phyloP scores from a whole-genome alignment of 2,329 filamentous ascomycete genomes.

The Pleomassaria siparia region DNA sequence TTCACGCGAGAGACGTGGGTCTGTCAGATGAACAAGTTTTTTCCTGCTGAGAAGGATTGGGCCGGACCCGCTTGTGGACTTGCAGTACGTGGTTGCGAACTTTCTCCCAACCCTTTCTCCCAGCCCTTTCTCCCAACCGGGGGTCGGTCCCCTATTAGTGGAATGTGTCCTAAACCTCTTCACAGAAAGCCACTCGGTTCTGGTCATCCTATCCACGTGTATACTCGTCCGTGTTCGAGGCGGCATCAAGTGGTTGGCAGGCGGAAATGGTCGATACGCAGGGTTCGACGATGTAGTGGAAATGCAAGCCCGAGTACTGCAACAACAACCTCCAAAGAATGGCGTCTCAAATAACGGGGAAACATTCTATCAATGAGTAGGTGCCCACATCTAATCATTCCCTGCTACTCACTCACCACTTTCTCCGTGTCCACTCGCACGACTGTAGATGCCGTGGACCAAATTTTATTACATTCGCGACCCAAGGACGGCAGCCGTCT shows the following conservation, averaged over 20 bases:
- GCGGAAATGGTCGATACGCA: constrained; percentile 30
- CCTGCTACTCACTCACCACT: no score
- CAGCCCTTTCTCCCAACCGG: no score
- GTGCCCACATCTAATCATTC: no score
- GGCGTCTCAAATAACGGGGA: background rate
- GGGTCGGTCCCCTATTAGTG: no score
- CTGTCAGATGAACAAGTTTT: constrained; percentile 27
- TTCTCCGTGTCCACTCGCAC: no score
- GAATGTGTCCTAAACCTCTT: background rate
- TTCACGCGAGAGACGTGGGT: constrained; percentile 31
- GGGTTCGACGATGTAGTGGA: constrained; percentile 30
- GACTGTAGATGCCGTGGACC: no score
- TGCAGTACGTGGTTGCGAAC: constrained; percentile 14
- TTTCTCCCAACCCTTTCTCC: background rate
- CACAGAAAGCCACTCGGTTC: constrained; percentile 26
- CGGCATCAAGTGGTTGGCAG: constrained; percentile 27
- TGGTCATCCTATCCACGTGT: constrained; percentile 21
- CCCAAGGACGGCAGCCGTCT: no score
- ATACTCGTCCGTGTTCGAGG: constrained; percentile 27
- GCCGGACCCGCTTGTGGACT: constrained; percentile 27
- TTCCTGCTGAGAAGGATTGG: constrained; percentile 21
- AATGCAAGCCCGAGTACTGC: constrained; percentile 10
- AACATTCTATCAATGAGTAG: background rate
- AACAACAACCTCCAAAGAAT: background rate
- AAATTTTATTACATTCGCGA: no score